Base-by-base conservation (phyloP, 2,329 filamentous ascomycete species). In the Magnaporthiopsis rhizophila region DNA sequence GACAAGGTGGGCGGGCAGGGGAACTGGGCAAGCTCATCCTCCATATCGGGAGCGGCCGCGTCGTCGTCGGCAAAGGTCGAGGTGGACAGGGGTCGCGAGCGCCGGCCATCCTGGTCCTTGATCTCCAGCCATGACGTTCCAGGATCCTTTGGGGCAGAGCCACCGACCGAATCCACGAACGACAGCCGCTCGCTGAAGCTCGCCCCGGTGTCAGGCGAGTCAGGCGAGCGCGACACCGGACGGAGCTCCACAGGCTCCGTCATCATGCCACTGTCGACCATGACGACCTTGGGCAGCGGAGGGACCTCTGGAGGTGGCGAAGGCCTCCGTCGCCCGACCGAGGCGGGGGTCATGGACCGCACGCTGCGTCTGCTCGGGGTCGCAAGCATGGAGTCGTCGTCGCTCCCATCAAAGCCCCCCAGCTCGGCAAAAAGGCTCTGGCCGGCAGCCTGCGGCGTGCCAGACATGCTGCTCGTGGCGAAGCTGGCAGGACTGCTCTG, bases 361-460 rank as follows among this genome's bases (percentile, higher is more conserved):
- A 76, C 70, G 65, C 79, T 80, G 58, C 77, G 74, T 53, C 80
- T 79, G 67, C 81, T 83, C 32, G 86, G 86, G 36, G 85, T 87
- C 24, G 79, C 80, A 21, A 79, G 80, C 65, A 76, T 80, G 64
- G 89, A 88, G 67, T 89, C 88, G 66, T 91, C 90, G 67, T 91
- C 90, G 69, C 89, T 89, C 68, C 86, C 86, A 66, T 86, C 89
- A 58, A 97, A 79, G 68, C 92, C 91, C 63, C 90, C 91, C 58
- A 99, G 83, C 75, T 99, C 95, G 57, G 92, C 92, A 73, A 95
- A 96, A 62, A 99, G 80, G 71, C 90, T 98, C 78, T 97, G 91
- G n/a, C 62, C 62, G 21, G 71, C 76, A 58, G 76, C 74, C 65
- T 83, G 78, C 12, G 84, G 79, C 3, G 83, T 85, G 59, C 78